Evolutionary conservation across 768 basidiomycete species (phyloP).

Genomic region (Multifurca ochricompacta): DNA sequence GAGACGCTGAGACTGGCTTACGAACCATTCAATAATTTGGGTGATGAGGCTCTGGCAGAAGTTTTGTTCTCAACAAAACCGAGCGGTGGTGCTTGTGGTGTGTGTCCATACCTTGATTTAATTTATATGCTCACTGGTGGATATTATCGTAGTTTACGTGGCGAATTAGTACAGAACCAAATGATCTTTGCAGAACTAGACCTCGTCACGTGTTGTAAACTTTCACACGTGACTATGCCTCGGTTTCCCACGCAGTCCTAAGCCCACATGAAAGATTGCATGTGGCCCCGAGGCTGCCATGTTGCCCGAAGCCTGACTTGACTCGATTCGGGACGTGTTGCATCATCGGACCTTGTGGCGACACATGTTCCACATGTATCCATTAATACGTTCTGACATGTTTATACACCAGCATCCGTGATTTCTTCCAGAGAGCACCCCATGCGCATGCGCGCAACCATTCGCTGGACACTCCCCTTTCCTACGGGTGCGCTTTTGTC

Average conservation of each 20-base stretch:
- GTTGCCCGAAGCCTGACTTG: not conserved
- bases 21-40: constrained; percentile 52
- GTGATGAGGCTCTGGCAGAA: constrained; percentile 49
- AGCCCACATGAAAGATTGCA: not conserved
- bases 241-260: too few relatives aligned
- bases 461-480: too few relatives aligned
- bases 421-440: too few relatives aligned
- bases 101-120: constrained; percentile 24
- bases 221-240: not conserved
- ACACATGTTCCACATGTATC: not conserved
- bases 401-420: too few relatives aligned
- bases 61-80: constrained; percentile 81
- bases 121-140: not conserved
- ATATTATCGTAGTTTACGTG: not conserved
- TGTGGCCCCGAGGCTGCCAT: not conserved
- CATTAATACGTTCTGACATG: not conserved
- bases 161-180: too few relatives aligned
- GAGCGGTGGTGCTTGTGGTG: constrained; percentile 75
- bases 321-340: not conserved
- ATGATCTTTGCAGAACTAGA: not conserved
- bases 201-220: too few relatives aligned
- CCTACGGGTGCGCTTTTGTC: too few relatives aligned
- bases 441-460: too few relatives aligned
- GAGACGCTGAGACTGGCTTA: constrained; percentile 51
- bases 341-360: not conserved